A percentile compares a stretch with the other conserved stretches of the same genome.
Conservation (phyloP, 2,329 filamentous ascomycete species). For the Xylaria sp. region DNA sequence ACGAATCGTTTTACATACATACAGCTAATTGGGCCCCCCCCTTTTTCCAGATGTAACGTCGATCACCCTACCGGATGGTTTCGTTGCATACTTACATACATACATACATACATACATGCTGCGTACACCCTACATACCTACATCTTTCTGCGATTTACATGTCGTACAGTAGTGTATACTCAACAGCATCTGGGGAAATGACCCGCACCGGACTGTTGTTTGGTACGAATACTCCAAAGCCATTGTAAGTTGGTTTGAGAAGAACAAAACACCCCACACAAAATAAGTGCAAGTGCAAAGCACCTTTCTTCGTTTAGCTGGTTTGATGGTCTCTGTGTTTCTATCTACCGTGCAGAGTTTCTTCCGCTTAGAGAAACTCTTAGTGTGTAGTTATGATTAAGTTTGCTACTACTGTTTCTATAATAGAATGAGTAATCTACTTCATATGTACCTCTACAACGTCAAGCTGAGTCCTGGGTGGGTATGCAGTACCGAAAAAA, state of each 20-base stretch:
- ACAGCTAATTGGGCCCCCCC: no score
- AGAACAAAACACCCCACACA: neutral
- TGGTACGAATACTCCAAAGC: neutral
- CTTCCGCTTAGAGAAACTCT: neutral
- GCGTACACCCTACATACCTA: neutral
- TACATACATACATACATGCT: no score
- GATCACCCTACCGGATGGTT: no score
- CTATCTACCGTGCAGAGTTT: neutral
- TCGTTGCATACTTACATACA: no score
- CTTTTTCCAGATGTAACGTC: no score
- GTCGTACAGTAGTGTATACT: neutral
- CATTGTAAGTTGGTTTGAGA: neutral
- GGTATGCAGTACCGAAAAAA: neutral
- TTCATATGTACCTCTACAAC: neutral
- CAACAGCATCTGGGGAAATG: neutral
- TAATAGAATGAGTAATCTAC: neutral
- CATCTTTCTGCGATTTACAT: neutral
- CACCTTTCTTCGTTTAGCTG: neutral
- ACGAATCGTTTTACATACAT: neutral
- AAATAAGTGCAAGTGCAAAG: neutral
- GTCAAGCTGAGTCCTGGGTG: neutral
- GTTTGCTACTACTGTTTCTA: neutral
- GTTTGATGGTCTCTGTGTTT: neutral
- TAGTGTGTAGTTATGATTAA: neutral
- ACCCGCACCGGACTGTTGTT: constrained; percentile 15